These are phyloP conservation scores for Colletotrichum lini DNA, from an alignment of 2,329 filamentous ascomycete species.

Conservation along the genomic window DNA sequence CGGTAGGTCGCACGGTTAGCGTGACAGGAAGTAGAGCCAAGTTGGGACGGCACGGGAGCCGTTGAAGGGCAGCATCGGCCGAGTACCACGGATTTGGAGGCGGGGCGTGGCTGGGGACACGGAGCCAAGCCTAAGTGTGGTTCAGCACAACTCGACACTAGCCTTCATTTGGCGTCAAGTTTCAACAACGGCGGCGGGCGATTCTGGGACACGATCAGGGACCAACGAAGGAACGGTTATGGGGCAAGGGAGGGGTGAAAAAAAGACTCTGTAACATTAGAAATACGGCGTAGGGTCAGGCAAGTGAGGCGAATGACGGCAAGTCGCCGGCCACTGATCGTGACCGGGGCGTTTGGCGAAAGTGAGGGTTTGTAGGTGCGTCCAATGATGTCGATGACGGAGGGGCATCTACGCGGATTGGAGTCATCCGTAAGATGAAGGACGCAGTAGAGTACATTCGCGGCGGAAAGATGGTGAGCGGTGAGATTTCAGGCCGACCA, in stretches of 20 bases:
- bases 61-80: constrained; percentile 26
- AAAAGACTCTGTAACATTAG: not conserved
- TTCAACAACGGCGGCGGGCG: constrained; percentile 29
- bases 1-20: constrained; percentile 23
- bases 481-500: constrained; percentile 24
- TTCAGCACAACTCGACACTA: constrained; percentile 19
- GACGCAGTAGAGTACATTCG: constrained; percentile 9
- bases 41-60: constrained; percentile 14
- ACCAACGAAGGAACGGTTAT: constrained; percentile 22
- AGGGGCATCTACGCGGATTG: not conserved
- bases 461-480: constrained; percentile 16
- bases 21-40: constrained; percentile 13
- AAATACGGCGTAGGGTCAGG: constrained; percentile 27
- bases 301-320: constrained; percentile 3
- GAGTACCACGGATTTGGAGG: constrained; percentile 26
- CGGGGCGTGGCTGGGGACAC: constrained; percentile 31
- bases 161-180: constrained; percentile 23
- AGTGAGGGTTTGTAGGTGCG: constrained; percentile 9
- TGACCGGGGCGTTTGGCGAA: constrained; percentile 6
- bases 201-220: constrained; percentile 18
- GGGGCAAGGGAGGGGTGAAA: constrained; percentile 23
- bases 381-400: constrained; percentile 18
- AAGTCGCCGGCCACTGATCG: constrained; percentile 21
- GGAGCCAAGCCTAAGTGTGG: constrained; percentile 30
- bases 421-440: constrained; percentile 27